Percentiles rank a stretch among this genome's conserved stretches.
phyloP scores from a whole-genome alignment of 2,329 filamentous ascomycete genomes.

The Ilyonectria robusta region DNA sequence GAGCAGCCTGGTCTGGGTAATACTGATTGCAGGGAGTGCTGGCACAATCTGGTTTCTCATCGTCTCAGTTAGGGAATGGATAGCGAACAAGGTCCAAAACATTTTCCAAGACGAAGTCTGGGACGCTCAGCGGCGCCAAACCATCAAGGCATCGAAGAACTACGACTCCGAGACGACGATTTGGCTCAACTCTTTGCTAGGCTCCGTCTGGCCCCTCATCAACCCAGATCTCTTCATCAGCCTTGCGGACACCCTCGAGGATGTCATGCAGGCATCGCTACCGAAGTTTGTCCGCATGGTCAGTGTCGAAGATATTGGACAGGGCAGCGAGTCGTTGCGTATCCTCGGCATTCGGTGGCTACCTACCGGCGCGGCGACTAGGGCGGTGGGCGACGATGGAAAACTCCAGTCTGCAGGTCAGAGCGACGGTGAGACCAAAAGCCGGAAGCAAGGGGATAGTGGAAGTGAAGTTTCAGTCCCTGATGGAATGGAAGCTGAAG shows the following conservation, averaged over 20 bases:
- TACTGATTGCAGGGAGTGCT: slow-evolving; percentile 46
- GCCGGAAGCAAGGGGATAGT: slow-evolving; percentile 55
- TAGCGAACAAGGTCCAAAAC: slow-evolving; percentile 71
- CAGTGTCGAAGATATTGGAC: slow-evolving; percentile 81
- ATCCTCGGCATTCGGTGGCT: slow-evolving; percentile 82
- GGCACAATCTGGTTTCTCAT: slow-evolving; percentile 54
- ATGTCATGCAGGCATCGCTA: slow-evolving; percentile 84
- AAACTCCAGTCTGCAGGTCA: slow-evolving; percentile 61
- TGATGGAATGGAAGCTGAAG: slow-evolving; percentile 80
- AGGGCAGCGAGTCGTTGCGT: slow-evolving; percentile 79
- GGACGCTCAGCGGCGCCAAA: slow-evolving; percentile 72
- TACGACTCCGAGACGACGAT: slow-evolving; percentile 74
- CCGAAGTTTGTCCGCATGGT: slow-evolving; percentile 81
- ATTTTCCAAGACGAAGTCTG: slow-evolving; percentile 80
- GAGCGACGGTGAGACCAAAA: slow-evolving; percentile 51
- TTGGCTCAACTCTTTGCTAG: slow-evolving; percentile 80
- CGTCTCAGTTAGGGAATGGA: slow-evolving; percentile 69
- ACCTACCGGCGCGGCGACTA: slow-evolving; percentile 77
- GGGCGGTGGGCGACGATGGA: slow-evolving; percentile 72
- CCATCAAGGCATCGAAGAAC: slow-evolving; percentile 57
- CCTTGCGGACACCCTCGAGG: slow-evolving; percentile 79
- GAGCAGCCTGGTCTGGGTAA: slow-evolving; percentile 43
- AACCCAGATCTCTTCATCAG: slow-evolving; percentile 82
- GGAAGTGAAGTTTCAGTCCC: slow-evolving; percentile 53
- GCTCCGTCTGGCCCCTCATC: slow-evolving; percentile 80